Evolutionary conservation across 345 rosid species (phyloP).

Genomic region (Sapria himalayana): DNA sequence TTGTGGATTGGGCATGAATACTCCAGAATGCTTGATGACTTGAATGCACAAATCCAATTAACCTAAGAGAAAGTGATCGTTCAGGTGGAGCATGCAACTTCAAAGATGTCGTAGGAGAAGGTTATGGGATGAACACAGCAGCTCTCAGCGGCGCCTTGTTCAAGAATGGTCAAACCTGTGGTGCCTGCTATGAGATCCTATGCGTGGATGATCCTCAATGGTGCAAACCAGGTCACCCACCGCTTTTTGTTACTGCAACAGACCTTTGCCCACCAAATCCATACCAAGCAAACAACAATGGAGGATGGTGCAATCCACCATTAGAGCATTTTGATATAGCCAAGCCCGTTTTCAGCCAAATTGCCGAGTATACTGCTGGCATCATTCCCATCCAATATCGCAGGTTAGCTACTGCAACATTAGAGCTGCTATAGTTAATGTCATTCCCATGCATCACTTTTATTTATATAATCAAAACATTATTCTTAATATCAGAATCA

Average conservation of each 20-base stretch:
- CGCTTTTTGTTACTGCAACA: slow-evolving; percentile 51
- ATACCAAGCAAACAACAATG: slow-evolving; percentile 22
- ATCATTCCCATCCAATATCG: slow-evolving; percentile 43
- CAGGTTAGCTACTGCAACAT: slow-evolving; percentile 23
- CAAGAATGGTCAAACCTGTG: slow-evolving; percentile 25
- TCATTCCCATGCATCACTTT: too few species aligned
- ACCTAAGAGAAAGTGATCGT: too few species aligned
- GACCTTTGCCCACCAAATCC: slow-evolving; percentile 60
- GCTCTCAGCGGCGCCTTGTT: slow-evolving; percentile 28
- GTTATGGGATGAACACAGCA: slow-evolving; percentile 25
- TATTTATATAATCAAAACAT: too few species aligned
- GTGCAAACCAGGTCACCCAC: slow-evolving; percentile 35
- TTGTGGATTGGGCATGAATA: too few species aligned
- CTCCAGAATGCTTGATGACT: too few species aligned
- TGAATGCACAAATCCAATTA: too few species aligned
- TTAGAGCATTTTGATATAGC: slow-evolving; percentile 54
- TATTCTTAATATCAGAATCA: too few species aligned
- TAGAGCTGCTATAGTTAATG: too few species aligned
- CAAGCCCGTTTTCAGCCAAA: slow-evolving; percentile 26
- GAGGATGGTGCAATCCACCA: slow-evolving; percentile 74
- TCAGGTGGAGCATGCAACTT: slow-evolving; percentile 40
- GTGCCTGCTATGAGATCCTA: slow-evolving; percentile 31
- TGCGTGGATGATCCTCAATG: slow-evolving; percentile 17
- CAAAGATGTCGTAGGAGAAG: slow-evolving; percentile 18
- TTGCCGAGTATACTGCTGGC: slow-evolving; percentile 40